Base-by-base conservation (phyloP, 306 rosid genomes). In the Castanea sativa region DNA sequence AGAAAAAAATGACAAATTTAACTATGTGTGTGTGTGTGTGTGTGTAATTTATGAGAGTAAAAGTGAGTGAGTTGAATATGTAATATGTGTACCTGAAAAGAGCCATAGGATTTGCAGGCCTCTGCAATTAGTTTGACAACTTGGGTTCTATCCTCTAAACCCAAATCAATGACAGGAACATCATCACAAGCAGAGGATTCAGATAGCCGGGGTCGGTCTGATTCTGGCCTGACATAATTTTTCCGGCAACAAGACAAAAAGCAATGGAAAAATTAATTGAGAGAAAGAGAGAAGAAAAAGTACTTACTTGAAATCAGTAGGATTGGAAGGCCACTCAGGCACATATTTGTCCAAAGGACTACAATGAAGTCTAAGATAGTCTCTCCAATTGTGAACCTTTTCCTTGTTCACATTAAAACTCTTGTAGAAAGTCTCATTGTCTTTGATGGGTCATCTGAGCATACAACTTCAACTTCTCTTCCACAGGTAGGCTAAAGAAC, bases 241-340 rank as follows among this genome's bases (percentile, higher is more conserved):
- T 7, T 80, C 87, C 25, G 99, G 99, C 79, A 95, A 41, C 7
- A 9, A 7, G 11, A 41, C 2, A 41, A 41, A 41, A 41, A 41
- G 45, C 11, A 41, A 41, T 41, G 45, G 11, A 41, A 41, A 41
- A 41, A 41, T 2, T 41, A 41, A 41, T 41, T 49, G 14, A 49
- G 53, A 14, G 16, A 2, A 1, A 0, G 45, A 38, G 45, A 38
- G 45, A 41, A 41, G 11, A 41, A 41, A 41, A 45, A 63, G 15
- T 1, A 77, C 78, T 33, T 84, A 95, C 98, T 85, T 92, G 96
- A 96, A 93, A 20, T 89, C 79, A 23, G 93, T 75, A 16, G 99
- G 98, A 55, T 82, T 89, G 1, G 93, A 83, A n/a, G 99, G 99
- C 98, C 98, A 95, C 38, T 93, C 89, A 1, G 89, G 92, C 2